Percentiles rank a stretch among this genome's conserved stretches.
Evolutionary conservation across 2,329 filamentous ascomycete genomes (phyloP).

Genomic region (Fusarium siculi): DNA sequence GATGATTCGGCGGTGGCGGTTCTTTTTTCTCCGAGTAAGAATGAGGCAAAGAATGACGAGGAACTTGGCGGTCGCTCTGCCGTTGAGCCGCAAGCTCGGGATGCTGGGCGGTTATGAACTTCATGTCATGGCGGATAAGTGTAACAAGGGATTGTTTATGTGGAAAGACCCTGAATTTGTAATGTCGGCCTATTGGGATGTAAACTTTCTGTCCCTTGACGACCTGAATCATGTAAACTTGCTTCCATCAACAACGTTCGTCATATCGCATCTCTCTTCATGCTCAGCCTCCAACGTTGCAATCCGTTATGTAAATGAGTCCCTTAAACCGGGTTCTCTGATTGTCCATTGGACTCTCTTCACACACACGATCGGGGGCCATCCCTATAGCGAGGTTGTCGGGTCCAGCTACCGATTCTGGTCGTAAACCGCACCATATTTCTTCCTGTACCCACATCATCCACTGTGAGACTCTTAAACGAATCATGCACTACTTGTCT

Average conservation of each 20-base stretch:
- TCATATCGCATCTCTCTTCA: not conserved
- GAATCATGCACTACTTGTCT: constrained; percentile 12
- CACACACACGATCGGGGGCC: constrained; percentile 13
- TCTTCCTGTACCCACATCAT: constrained; percentile 1
- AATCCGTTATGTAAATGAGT: constrained; percentile 15
- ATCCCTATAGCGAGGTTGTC: not conserved
- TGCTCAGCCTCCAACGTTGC: not conserved
- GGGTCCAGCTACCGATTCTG: constrained; percentile 14
- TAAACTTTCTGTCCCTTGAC: not conserved
- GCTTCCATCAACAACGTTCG: not conserved
- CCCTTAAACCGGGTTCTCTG: not conserved
- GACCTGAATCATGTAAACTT: not conserved
- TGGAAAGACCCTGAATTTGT: not conserved
- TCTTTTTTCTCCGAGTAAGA: not conserved
- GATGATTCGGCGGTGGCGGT: constrained; percentile 20
- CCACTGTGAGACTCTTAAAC: constrained; percentile 12
- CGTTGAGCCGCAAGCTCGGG: constrained; percentile 27
- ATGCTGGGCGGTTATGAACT: not conserved
- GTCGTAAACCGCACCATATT: constrained; percentile 14
- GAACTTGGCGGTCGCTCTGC: constrained; percentile 27
- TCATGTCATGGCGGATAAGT: not conserved
- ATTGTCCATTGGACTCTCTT: not conserved
- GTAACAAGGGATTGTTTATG: not conserved
- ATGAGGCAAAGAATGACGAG: constrained; percentile 15
- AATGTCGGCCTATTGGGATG: not conserved